Percentiles rank a stretch among this genome's conserved stretches.
Evolutionary conservation across 2,329 filamentous ascomycete genomes (phyloP).

Genomic region (Xylaria hypoxylon): DNA sequence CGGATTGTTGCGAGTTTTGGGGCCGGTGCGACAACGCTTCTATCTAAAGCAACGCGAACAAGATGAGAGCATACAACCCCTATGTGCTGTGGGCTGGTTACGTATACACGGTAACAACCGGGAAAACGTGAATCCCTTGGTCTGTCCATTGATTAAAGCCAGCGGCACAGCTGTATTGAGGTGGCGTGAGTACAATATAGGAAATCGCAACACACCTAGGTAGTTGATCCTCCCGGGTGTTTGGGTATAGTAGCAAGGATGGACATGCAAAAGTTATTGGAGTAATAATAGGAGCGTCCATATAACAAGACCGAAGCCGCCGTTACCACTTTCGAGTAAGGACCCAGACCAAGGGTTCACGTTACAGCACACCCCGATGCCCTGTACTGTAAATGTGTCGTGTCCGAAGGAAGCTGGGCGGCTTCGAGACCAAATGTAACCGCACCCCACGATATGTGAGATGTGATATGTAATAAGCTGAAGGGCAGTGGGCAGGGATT

Average conservation of each 20-base stretch:
- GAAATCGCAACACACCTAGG: not conserved
- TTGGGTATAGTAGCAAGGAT: conserved; percentile 24
- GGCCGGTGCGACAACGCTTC: not conserved
- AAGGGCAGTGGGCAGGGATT: conserved; percentile 15
- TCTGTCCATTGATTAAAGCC: not conserved
- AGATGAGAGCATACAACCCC: not conserved
- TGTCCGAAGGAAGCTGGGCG: conserved; percentile 29
- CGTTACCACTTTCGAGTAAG: conserved; percentile 9
- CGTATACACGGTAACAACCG: not conserved
- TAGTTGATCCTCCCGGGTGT: conserved; percentile 26
- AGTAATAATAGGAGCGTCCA: conserved; percentile 13
- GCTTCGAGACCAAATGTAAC: conserved; percentile 35
- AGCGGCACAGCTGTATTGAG: conserved; percentile 5
- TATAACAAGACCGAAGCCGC: conserved; percentile 17
- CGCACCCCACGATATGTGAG: conserved; percentile 26
- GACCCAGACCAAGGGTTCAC: conserved; percentile 32
- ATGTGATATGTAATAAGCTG: conserved; percentile 32
- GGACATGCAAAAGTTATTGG: conserved; percentile 12
- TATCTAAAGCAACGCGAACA: not conserved
- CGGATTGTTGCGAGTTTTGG: not conserved
- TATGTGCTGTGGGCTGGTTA: not conserved
- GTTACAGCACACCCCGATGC: conserved; percentile 24
- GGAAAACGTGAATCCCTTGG: conserved; percentile 6
- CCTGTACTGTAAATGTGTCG: not conserved
- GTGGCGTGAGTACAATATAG: conserved; percentile 7